Evolutionary conservation across 176 grass and related monocot genomes (phyloP), one percentile per base, ranked within the genome.

Genomic region (Aegilops bicornis): DNA sequence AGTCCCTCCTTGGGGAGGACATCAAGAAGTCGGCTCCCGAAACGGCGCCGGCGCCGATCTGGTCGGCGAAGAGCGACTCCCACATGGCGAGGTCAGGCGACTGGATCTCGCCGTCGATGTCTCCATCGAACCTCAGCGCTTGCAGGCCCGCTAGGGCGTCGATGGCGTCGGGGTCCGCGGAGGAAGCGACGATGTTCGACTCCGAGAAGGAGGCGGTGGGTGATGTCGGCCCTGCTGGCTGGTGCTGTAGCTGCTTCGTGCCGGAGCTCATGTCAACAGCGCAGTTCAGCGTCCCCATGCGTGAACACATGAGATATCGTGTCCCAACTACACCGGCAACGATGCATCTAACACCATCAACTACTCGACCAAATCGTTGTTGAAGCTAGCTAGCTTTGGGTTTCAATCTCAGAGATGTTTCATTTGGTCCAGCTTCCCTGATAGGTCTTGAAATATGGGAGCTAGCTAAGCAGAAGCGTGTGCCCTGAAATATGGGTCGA

Each of bases 31-130:
- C 90, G 16, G 20, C 61, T 2, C 79, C 40, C 0, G 85, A 75
- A 7, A 3, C 71, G 12, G 63, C 23, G 32, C 23, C 71, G 13
- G 54, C 19, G 25, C 88, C 90, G 16, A 91, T 68, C 50, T 91
- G 92, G 45, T 95, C 93, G 35, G 90, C 85, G 22, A 95, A 87
- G 68, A 95, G 56, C 3, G 88, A 95, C 63, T 95, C 93, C 90
- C 90, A 92, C 29, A 95, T 30, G 23, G 87, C 67, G 27, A 85
- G 74, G 42, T 95, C 93, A 0, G 90, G 90, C 56, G 93, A 92
- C 76, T 95, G 85, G 73, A 95, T 82, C 90, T 95, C 90, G 10
- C 35, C 61, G 19, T 88, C 87, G 32, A 80, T 68, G 43, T 91
- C 92, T 6, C 66, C 73, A 6, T 95, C 93, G 33, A 92, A 92